A percentile compares a stretch with the other conserved stretches of the same genome.
phyloP scores from a whole-genome alignment of 2,329 filamentous ascomycete genomes.

The Cordyceps farinosa region DNA sequence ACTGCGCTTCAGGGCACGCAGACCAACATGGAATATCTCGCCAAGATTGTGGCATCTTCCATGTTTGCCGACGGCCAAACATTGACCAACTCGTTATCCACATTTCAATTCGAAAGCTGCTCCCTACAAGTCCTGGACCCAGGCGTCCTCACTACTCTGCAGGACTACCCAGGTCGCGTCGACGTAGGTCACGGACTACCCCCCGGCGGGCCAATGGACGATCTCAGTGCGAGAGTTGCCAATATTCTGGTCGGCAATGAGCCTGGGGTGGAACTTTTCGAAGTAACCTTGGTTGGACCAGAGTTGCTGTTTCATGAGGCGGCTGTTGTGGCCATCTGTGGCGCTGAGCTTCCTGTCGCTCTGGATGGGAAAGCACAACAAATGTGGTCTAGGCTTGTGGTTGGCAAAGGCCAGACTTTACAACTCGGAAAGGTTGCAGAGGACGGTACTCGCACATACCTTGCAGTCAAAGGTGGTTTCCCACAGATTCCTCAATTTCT shows the following conservation, averaged over 20 bases:
- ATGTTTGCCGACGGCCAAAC: slow-evolving; percentile 49
- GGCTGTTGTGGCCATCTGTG: slow-evolving; percentile 55
- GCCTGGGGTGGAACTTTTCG: slow-evolving; percentile 48
- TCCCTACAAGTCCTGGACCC: slow-evolving; percentile 54
- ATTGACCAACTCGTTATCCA: slow-evolving; percentile 52
- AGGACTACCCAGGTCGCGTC: slow-evolving; percentile 57
- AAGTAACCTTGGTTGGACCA: slow-evolving; percentile 59
- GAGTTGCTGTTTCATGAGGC: slow-evolving; percentile 53
- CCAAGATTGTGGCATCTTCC: slow-evolving; percentile 42
- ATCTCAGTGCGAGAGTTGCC: slow-evolving; percentile 52
- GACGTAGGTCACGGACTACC: slow-evolving; percentile 55
- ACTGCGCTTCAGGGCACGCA: slow-evolving; percentile 44
- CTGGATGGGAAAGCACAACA: slow-evolving; percentile 47
- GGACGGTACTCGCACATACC: slow-evolving; percentile 53
- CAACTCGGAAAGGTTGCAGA: slow-evolving; percentile 51
- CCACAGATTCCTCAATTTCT: slow-evolving; percentile 51
- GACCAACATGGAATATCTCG: slow-evolving; percentile 56
- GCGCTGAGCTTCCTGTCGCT: slow-evolving; percentile 48
- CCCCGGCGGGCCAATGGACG: slow-evolving; percentile 60
- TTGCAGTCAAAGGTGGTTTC: slow-evolving; percentile 46
- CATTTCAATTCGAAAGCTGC: slow-evolving; percentile 45
- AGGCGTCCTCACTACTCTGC: slow-evolving; percentile 55
- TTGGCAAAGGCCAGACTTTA: slow-evolving; percentile 44
- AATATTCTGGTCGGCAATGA: slow-evolving; percentile 59
- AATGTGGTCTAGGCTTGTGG: slow-evolving; percentile 54